Evolutionary conservation across 1,139 yeast species (phyloP), one percentile per base, ranked within the genome.

Genomic region (Tardiomyces digboiensis): DNA sequence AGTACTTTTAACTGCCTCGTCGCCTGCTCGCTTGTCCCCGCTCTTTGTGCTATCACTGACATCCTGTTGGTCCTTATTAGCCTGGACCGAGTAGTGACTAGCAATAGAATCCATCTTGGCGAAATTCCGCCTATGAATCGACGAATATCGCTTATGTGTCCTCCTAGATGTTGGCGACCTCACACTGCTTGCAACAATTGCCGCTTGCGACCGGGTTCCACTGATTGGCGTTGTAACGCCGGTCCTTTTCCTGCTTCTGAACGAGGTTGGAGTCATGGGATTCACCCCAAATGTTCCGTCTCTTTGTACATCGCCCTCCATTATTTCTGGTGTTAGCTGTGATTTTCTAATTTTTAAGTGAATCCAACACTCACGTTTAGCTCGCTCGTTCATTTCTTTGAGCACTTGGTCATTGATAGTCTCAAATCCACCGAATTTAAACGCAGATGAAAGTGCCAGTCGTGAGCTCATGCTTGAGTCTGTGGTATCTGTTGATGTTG

Each of bases 371-470:
- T 4, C 10, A 26, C 33, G 33, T 16, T 26, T 49, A 14, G 66
- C 65, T n/a, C 67, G 53, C 47, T 57, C 61, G 44, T 62, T 59
- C 65, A 62, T 61, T 42, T 62, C 67, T 19, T 49, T 41, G 20
- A 62, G 54, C 6, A 62, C 59, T 46, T 55, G 53, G 50, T 62
- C 67, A 42, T 61, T 61, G 40, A 60, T 46, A 13, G 67, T 62
- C 44, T 58, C 63, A 47, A 56, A 61, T 18, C 60, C 62, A 12
- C 56, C 51, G 8, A 52, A 40, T 21, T 43, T 48, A 46, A 48
- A 58, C 7, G 62, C 65, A n/a, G 44, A 46, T 16, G 64, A 58
- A 21, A 48, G 50, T 10, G 39, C 29, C 19, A 52, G 46, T 19
- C 47, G 41, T 29, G 37, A 8, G 10, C 33, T 26, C 8, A 13